A percentile compares a stretch with the other conserved stretches of the same genome.
phyloP scores from a whole-genome alignment of 1,284 basidiomycete species.

The Puccinia coronata region DNA sequence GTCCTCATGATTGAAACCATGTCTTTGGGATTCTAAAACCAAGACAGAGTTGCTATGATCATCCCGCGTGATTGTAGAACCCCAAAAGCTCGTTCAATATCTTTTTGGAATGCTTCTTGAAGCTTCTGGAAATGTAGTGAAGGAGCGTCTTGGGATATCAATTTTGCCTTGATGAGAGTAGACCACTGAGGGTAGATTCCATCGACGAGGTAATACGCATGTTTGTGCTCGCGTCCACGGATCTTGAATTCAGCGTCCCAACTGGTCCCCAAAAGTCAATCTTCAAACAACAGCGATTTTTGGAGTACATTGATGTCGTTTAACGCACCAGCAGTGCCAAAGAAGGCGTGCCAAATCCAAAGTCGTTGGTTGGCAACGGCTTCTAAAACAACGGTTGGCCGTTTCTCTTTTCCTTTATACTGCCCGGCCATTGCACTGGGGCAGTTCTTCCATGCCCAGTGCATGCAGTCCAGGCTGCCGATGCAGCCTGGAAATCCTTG shows the following conservation, averaged over 20 bases:
- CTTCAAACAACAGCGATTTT: neutral
- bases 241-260: constrained; percentile 3
- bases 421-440: too few relatives aligned
- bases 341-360: too few relatives aligned
- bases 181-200: constrained; percentile 22
- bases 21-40: neutral
- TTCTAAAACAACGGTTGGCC: too few relatives aligned
- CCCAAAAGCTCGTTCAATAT: constrained; percentile 29
- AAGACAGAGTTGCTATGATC: neutral
- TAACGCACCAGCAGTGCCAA: constrained; percentile 26
- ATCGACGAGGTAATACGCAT: too few relatives aligned
- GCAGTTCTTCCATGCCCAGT: constrained; percentile 45
- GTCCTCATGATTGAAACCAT: constrained; percentile 8
- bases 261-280: neutral
- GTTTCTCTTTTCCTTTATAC: too few relatives aligned
- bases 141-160: neutral
- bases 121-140: constrained; percentile 2
- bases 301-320: constrained; percentile 33
- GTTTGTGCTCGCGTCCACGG: neutral
- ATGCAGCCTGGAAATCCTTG: constrained; percentile 31
- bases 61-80: neutral
- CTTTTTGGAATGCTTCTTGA: neutral
- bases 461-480: constrained; percentile 36
- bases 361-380: too few relatives aligned
- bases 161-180: constrained; percentile 22